Conservation (phyloP, 2,329 filamentous ascomycete genomes). For the Fusarium camptoceras region DNA sequence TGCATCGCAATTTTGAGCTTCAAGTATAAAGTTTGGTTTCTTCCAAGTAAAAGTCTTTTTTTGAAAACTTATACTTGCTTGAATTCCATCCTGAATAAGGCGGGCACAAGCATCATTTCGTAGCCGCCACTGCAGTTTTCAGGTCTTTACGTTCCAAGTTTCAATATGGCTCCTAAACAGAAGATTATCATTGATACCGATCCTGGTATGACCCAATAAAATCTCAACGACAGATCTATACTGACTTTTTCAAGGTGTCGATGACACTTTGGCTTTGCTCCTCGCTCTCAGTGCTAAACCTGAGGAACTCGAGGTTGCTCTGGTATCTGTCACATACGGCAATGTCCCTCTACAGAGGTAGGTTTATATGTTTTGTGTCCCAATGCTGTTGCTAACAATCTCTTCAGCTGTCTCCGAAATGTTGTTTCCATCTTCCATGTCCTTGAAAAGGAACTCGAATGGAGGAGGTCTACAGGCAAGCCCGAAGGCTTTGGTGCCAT, state of each 20-base stretch:
- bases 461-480: slow-evolving; percentile 77
- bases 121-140: slow-evolving; percentile 1
- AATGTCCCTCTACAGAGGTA: slow-evolving; percentile 90
- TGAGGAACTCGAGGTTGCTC: slow-evolving; percentile 85
- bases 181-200: slow-evolving; percentile 97
- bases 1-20: slow-evolving; percentile 13
- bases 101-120: neutral
- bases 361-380: slow-evolving; percentile 27
- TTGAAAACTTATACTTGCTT: neutral
- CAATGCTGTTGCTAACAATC: neutral
- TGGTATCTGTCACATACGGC: slow-evolving; percentile 92
- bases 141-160: neutral
- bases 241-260: slow-evolving; percentile 69
- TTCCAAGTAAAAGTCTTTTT: neutral
- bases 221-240: fast-evolving
- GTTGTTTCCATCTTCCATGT: slow-evolving; percentile 91
- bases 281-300: slow-evolving; percentile 84
- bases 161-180: slow-evolving; percentile 70
- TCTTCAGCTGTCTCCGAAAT: slow-evolving; percentile 81
- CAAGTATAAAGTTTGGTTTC: neutral
- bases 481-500: slow-evolving; percentile 79
- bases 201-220: slow-evolving; percentile 67
- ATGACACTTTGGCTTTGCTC: slow-evolving; percentile 90
- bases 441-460: slow-evolving; percentile 87
- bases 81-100: neutral